Base-by-base conservation (phyloP, 345 rosid genomes). In the Dipteronia dyeriana region DNA sequence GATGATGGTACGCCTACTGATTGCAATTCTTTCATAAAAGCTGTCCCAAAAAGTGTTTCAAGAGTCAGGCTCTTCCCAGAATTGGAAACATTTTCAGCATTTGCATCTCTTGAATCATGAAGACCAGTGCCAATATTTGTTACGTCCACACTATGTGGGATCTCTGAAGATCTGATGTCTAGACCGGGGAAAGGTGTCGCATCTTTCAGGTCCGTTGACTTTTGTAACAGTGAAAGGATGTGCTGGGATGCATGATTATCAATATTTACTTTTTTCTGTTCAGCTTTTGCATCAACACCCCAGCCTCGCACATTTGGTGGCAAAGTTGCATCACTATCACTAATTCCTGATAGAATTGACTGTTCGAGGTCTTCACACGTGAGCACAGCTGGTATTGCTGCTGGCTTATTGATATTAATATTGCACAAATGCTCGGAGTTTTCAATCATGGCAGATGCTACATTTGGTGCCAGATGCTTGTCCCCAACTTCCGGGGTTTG, bases 341-440 rank as follows among this genome's bases (percentile, higher is more conserved):
- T 73, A 53, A 85, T 84, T 89, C 86, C 97, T 31, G 94, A 92
- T 79, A 96, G 79, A 81, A 96, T 91, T 70, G 98, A 88, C 81
- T 90, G 97, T 84, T 96, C 99, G 76, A 96, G 98, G 85, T 96
- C 99, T 88, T 92, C 99, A 75, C 99, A 96, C 68, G 99, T 96
- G 81, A 96, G 95, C 74, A 96, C 90, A 76, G 97, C 82, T 41
- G 90, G 85, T 82, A 75, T 87, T 71, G 78, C 81, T 73, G 85
- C 82, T 79, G 81, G 73, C 65, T 89, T 82, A 38, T 61, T 75
- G 72, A 39, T 66, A 63, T 38, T 69, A 53, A 41, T 66, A 51
- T 80, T 81, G 68, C 75, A 26, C 39, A 79, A 31, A 80, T 82
- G 84, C 73, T 81, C 84, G 9, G 67, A 25, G 54, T 76, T 82